Evolutionary conservation across 208 protist species (phyloP).

Genomic region (Trypanosomatidae sp.): DNA sequence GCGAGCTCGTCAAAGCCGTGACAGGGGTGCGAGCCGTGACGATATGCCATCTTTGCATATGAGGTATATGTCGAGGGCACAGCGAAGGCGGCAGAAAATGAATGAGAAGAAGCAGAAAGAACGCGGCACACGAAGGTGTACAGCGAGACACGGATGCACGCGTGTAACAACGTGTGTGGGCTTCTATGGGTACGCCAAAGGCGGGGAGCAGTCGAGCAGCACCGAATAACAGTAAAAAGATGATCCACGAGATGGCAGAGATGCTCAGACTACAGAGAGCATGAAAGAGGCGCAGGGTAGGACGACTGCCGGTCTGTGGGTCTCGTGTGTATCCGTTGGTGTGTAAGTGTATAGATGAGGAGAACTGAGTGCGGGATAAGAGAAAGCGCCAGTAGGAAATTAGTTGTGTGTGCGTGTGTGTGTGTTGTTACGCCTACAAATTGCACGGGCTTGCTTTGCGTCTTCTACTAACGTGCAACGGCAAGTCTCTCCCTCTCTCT

Average conservation of each 20-base stretch:
- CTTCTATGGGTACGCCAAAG: slow-evolving; percentile 7
- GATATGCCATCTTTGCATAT: slow-evolving; percentile 13
- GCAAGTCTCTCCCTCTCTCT: not conserved
- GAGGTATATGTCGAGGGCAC: not conserved
- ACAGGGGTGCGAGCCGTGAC: slow-evolving; percentile 70
- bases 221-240: slow-evolving; percentile 2
- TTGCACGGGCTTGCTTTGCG: not conserved
- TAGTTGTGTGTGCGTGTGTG: not conserved
- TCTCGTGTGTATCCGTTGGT: slow-evolving; percentile 11
- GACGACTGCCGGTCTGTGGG: not conserved
- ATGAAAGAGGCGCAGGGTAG: not conserved
- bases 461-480: not conserved
- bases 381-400: not conserved
- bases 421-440: not conserved
- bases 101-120: not conserved
- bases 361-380: not conserved
- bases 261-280: not conserved
- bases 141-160: not conserved
- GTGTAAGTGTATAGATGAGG: not conserved
- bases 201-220: not conserved
- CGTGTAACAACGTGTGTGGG: not conserved
- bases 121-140: not conserved
- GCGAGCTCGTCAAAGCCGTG: slow-evolving; percentile 47
- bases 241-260: not conserved
- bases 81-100: not conserved